Conservation (phyloP, 495 filamentous ascomycete genomes). For the Neurospora hispaniola region DNA sequence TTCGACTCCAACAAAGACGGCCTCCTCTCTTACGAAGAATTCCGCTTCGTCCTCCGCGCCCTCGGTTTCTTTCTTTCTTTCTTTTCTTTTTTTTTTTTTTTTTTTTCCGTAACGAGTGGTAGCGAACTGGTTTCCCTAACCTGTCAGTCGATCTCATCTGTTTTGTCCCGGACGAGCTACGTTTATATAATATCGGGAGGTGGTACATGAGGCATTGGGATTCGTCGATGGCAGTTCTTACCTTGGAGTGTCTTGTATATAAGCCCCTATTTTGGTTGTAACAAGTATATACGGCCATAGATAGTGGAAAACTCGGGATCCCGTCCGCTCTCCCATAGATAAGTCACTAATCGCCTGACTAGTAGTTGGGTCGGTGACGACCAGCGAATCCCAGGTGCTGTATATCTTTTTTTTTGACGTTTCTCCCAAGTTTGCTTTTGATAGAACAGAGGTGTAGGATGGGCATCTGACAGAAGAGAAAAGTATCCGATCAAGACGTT, state of each 20-base stretch:
- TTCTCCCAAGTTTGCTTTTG: neutral
- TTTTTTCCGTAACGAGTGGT: too few relatives aligned
- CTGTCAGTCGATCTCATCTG: too few relatives aligned
- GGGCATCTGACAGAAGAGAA: neutral
- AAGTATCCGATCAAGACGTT: neutral
- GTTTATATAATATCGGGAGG: too few relatives aligned
- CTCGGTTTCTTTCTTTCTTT: too few relatives aligned
- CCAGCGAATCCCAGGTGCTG: slow-evolving; percentile 20
- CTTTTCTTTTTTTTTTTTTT: too few relatives aligned
- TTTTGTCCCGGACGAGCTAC: too few relatives aligned
- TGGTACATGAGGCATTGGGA: too few relatives aligned
- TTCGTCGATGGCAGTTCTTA: too few relatives aligned
- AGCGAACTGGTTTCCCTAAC: too few relatives aligned
- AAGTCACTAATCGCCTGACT: slow-evolving; percentile 10
- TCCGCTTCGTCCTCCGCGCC: slow-evolving; percentile 94
- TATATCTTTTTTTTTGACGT: neutral
- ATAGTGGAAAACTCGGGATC: slow-evolving; percentile 31
- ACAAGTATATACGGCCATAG: neutral
- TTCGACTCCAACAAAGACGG: slow-evolving; percentile 96
- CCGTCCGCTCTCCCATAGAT: slow-evolving; percentile 41
- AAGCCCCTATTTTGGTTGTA: too few relatives aligned
- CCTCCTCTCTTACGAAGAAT: slow-evolving; percentile 92
- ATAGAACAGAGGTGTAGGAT: neutral
- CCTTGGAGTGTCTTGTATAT: too few relatives aligned
- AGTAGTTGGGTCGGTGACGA: slow-evolving; percentile 43